Percentiles rank a stretch among this genome's conserved stretches.
These are phyloP conservation scores for Astrocystis sublimbata DNA, from an alignment of 495 filamentous ascomycete species.

Conservation along the genomic window DNA sequence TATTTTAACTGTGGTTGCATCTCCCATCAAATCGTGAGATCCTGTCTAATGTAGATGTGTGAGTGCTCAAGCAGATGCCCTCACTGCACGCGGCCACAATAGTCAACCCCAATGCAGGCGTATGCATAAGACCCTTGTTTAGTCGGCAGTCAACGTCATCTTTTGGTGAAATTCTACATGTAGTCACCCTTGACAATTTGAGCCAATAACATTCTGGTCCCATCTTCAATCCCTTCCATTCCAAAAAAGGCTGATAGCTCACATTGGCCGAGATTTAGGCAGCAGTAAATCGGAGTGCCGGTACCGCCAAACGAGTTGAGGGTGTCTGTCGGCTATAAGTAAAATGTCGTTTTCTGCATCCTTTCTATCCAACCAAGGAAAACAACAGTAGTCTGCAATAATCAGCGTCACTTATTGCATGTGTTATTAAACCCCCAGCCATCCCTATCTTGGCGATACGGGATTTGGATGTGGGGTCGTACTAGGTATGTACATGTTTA, in stretches of 20 bases:
- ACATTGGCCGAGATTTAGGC: neutral
- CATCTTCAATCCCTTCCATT: neutral
- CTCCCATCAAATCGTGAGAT: neutral
- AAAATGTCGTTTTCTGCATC: too few relatives aligned
- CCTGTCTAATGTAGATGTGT: neutral
- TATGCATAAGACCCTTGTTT: neutral
- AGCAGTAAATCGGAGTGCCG: neutral
- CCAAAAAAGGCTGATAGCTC: too few relatives aligned
- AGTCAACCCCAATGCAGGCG: neutral
- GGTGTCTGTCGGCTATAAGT: too few relatives aligned
- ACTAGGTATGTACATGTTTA: too few relatives aligned
- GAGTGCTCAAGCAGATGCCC: neutral
- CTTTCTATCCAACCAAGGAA: too few relatives aligned
- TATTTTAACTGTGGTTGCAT: too few relatives aligned
- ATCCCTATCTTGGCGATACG: neutral
- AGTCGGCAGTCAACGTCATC: conserved; percentile 7
- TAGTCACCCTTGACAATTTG: neutral
- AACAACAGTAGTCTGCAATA: too few relatives aligned
- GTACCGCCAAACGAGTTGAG: too few relatives aligned
- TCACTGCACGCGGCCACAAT: conserved; percentile 11
- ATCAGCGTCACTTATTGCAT: too few relatives aligned
- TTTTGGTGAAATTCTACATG: neutral
- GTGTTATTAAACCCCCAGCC: too few relatives aligned
- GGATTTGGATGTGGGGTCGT: neutral
- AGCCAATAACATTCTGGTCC: neutral